Conservation (phyloP, 192 early-diverging fungal genomes). For the Rhizoclosmatium sp. region DNA sequence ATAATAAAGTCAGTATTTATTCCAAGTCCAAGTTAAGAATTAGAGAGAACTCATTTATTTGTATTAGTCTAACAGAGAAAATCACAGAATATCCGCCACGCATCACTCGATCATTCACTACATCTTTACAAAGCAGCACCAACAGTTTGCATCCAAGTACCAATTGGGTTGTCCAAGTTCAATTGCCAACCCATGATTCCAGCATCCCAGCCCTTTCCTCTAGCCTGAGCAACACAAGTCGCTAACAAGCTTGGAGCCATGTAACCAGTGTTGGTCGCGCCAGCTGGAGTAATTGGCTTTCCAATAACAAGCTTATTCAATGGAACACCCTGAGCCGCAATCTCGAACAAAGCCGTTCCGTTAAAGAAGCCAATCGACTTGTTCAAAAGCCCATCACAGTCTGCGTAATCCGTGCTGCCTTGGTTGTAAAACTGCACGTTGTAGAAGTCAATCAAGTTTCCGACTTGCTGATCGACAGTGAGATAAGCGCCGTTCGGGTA, state of each 20-base stretch:
- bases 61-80: too few relatives aligned
- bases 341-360: conserved; percentile 43
- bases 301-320: conserved; percentile 45
- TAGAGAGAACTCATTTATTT: too few relatives aligned
- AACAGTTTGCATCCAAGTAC: conserved; percentile 38
- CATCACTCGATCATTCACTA: neutral
- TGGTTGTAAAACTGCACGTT: conserved; percentile 53
- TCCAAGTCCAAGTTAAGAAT: too few relatives aligned
- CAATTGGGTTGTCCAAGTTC: conserved; percentile 37
- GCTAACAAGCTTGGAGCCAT: conserved; percentile 41
- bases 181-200: conserved; percentile 52
- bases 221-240: conserved; percentile 44
- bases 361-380: conserved; percentile 37
- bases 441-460: conserved; percentile 50
- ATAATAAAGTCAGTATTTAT: too few relatives aligned
- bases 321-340: conserved; percentile 35
- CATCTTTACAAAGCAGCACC: conserved; percentile 30
- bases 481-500: conserved; percentile 51
- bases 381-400: conserved; percentile 34
- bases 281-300: conserved; percentile 49
- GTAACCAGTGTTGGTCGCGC: conserved; percentile 51
- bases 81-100: too few relatives aligned
- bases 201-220: conserved; percentile 42
- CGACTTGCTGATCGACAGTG: conserved; percentile 38
- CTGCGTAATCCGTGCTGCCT: conserved; percentile 40